phyloP scores from a whole-genome alignment of 139 green algal genomes.

The Tetraselmis chui region DNA sequence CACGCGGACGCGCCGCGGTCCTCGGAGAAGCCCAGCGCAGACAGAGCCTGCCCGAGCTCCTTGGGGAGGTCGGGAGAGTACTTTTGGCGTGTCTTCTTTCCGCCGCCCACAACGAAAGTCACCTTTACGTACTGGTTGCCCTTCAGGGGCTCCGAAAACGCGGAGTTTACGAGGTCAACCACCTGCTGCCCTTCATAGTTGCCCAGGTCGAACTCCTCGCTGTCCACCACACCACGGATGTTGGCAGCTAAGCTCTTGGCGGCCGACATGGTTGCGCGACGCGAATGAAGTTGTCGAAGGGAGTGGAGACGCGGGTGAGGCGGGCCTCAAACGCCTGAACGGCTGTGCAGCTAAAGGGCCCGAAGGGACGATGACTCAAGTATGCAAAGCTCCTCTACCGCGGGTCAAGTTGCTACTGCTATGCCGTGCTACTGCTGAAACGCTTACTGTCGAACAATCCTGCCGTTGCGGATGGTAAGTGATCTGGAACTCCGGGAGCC shows the following conservation, averaged over 20 bases:
- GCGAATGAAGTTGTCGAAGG: no score
- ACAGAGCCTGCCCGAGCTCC: constrained; percentile 11
- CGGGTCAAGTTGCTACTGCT: no score
- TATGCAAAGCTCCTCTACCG: no score
- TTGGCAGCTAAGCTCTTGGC: not conserved
- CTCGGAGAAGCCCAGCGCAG: constrained; percentile 13
- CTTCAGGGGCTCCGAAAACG: not conserved
- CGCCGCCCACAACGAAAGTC: constrained; percentile 28
- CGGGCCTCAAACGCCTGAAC: no score
- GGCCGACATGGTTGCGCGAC: not conserved
- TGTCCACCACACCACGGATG: not conserved
- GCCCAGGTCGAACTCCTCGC: not conserved
- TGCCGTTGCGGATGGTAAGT: no score
- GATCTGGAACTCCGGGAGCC: no score
- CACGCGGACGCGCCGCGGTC: constrained; percentile 22
- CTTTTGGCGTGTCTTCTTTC: constrained; percentile 29
- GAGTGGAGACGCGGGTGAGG: no score
- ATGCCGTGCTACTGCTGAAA: no score
- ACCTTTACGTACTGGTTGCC: not conserved
- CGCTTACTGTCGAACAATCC: no score
- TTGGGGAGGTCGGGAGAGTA: constrained; percentile 17
- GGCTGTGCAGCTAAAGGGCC: no score
- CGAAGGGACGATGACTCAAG: no score
- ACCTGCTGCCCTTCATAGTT: not conserved
- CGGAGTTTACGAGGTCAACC: not conserved